A percentile compares a stretch with the other conserved stretches of the same genome.
Conservation (phyloP, 2,329 filamentous ascomycete species). For the Colletotrichum sojae region DNA sequence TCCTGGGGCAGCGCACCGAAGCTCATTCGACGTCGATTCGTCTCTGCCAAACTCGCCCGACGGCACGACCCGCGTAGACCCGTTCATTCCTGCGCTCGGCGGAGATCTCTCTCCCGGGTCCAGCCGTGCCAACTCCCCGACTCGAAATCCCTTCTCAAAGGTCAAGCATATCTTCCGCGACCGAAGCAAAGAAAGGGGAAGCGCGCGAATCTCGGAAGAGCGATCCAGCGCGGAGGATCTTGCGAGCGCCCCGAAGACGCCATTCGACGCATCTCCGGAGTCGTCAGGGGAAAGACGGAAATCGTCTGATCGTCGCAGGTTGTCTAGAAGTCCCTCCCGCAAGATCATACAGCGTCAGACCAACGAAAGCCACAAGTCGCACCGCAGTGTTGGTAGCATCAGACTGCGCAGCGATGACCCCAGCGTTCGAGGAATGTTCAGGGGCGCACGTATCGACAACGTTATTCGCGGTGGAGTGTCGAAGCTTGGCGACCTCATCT, state of each 20-base stretch:
- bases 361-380: constrained; percentile 64
- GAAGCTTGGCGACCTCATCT: constrained; percentile 69
- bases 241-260: constrained; percentile 46
- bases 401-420: constrained; percentile 59
- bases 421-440: constrained; percentile 82
- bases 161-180: constrained; percentile 71
- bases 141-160: constrained; percentile 70
- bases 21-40: constrained; percentile 60
- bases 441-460: constrained; percentile 80
- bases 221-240: constrained; percentile 45
- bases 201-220: constrained; percentile 46
- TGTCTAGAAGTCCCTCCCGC: constrained; percentile 55
- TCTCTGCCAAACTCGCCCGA: constrained; percentile 68
- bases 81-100: constrained; percentile 71
- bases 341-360: constrained; percentile 53
- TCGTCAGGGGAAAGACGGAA: constrained; percentile 42
- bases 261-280: constrained; percentile 32
- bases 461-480: constrained; percentile 74
- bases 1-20: constrained; percentile 53
- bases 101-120: constrained; percentile 74
- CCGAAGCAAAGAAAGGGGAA: constrained; percentile 62
- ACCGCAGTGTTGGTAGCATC: constrained; percentile 65
- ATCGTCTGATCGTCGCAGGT: constrained; percentile 48
- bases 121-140: constrained; percentile 76
- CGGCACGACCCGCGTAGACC: constrained; percentile 60